Evolutionary conservation across 2,329 filamentous ascomycete genomes (phyloP).

Genomic region (Pochonia chlamydosporia): DNA sequence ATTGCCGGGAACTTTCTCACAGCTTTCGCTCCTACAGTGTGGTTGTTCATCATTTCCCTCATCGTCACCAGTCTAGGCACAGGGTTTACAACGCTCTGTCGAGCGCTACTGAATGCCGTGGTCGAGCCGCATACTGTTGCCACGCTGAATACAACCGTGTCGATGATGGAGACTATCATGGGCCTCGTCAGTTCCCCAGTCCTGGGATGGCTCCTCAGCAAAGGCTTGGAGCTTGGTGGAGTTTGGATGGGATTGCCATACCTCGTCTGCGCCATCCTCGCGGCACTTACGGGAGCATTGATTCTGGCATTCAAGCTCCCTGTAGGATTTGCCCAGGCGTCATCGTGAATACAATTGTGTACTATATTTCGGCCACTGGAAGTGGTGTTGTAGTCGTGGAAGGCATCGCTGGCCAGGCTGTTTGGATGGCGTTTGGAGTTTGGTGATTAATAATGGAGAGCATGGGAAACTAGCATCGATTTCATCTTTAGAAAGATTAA

Average conservation of each 20-base stretch:
- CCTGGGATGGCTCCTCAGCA: conserved; percentile 39
- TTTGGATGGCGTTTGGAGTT: too few relatives aligned
- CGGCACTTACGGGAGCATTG: conserved; percentile 20
- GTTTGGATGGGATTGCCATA: conserved; percentile 46
- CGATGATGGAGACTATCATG: conserved; percentile 44
- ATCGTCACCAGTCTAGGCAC: conserved; percentile 38
- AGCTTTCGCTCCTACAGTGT: conserved; percentile 27
- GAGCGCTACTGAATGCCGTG: conserved; percentile 46
- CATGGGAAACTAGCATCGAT: not conserved
- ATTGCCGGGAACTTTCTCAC: conserved; percentile 31
- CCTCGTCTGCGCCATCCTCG: conserved; percentile 29
- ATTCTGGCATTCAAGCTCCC: conserved; percentile 25
- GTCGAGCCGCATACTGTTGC: conserved; percentile 49
- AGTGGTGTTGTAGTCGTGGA: too few relatives aligned
- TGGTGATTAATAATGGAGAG: too few relatives aligned
- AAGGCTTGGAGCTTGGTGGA: conserved; percentile 40
- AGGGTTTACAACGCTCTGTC: conserved; percentile 36
- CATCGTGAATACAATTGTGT: not conserved
- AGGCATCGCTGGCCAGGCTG: too few relatives aligned
- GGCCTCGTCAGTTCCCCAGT: conserved; percentile 39
- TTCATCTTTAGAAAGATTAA: too few relatives aligned
- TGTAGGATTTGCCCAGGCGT: conserved; percentile 10
- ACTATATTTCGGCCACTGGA: not conserved
- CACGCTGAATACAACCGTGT: conserved; percentile 46
- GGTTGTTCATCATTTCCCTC: conserved; percentile 33